Evolutionary conservation across 148 eudicot genomes (phyloP).

Genomic region (Bassia scoparia): DNA sequence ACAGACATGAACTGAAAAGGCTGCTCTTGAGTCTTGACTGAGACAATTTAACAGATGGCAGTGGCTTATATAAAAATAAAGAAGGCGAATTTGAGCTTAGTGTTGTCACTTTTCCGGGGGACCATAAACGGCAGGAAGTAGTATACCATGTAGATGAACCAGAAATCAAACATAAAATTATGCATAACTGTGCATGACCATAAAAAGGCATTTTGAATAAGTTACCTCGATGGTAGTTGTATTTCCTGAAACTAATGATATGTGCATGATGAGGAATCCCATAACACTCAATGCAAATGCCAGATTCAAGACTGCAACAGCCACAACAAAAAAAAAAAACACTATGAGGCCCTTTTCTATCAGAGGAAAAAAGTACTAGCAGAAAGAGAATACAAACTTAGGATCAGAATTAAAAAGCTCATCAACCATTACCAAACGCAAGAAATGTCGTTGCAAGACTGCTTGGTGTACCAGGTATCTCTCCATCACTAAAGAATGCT

Average conservation of each 20-base stretch:
- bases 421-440: slow-evolving; percentile 69
- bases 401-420: not conserved
- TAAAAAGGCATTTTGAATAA: not conserved
- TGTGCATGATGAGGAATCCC: slow-evolving; percentile 97
- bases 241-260: slow-evolving; percentile 75
- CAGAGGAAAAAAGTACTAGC: not conserved
- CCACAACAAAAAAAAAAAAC: slow-evolving; percentile 13
- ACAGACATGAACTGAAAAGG: not conserved
- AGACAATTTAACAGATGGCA: not conserved
- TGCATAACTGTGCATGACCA: not conserved
- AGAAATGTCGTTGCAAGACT: slow-evolving; percentile 92
- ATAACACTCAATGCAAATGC: slow-evolving; percentile 91
- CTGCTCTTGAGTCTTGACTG: not conserved
- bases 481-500: slow-evolving; percentile 88
- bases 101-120: not conserved
- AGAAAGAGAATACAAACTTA: not conserved
- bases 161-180: too few species aligned
- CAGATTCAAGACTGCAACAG: slow-evolving; percentile 68
- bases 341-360: slow-evolving; percentile 9
- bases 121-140: not conserved
- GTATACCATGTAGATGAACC: not conserved
- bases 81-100: not conserved
- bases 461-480: slow-evolving; percentile 85
- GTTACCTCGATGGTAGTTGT: slow-evolving; percentile 94
- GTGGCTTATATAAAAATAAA: not conserved